Base-by-base conservation (phyloP, 495 filamentous ascomycete species). In the Xylaria curta region DNA sequence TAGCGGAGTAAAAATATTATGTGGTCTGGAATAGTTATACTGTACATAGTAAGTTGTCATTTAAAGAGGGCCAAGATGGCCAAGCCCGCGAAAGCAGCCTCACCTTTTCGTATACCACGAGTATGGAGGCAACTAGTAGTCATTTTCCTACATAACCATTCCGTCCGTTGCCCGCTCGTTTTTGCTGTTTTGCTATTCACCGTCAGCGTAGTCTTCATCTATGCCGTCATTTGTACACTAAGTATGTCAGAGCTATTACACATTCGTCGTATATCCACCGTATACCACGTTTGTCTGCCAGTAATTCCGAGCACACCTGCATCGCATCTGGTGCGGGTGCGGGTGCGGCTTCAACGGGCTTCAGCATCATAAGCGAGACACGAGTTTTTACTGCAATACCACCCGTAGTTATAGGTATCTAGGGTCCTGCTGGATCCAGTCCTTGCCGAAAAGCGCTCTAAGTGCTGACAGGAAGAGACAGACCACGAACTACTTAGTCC, bases 381-480 rank as follows among this genome's bases (percentile, higher is more conserved):
- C 46, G 63, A 47, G 31, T 4, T 38, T 17, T 42, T 54, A 31
- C 31, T 54, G 33, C 64, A 31, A 31, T 31, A 31, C 28, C 28
- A 31, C 28, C 28, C 28, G 28, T 17, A 19, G 42, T 40, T 33
- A 64, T n/a, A 64, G 4, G 13, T 64, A 28, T 2, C 21, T 21
- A 49, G 38, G 46, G 28, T 68, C 65, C 65, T 68, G 33, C 49
- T 56, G 66, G 66, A 59, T 59, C 59, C 21, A 36, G 59, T 17
- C 38, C 59, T 38, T 15, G 38, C 38, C 7, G 7, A 62, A 42
- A 26, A 42, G 36, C 59, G 56, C 31, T 46, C 56, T 56, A 36
- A 31, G 15, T 47, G 68, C 68, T 70, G 68, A 70, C 58, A 63
- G 58, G 68, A 69, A 63, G 26, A 70, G 19, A 56, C 24, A 59